phyloP scores from a whole-genome alignment of 306 rosid species.

The Fragaria iinumae region DNA sequence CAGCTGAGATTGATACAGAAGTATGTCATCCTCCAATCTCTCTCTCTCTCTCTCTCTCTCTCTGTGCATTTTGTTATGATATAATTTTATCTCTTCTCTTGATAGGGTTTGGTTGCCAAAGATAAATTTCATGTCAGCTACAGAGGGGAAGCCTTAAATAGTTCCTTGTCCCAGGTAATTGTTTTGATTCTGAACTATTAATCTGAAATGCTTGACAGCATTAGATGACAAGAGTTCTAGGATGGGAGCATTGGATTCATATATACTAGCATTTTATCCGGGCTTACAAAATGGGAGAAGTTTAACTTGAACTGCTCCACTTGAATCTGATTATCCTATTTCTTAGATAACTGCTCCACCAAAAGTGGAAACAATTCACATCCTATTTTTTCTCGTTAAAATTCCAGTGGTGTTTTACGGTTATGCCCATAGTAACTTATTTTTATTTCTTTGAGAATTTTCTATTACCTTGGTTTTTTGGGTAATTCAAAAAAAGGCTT shows the following conservation, averaged over 20 bases:
- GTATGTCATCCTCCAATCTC: constrained; percentile 34
- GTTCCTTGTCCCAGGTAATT: constrained; percentile 82
- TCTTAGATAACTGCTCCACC: too few species aligned
- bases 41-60: not conserved
- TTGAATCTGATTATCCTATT: too few species aligned
- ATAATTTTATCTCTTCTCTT: constrained; percentile 24
- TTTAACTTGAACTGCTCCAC: too few species aligned
- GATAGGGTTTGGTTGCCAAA: constrained; percentile 89
- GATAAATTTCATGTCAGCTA: constrained; percentile 93
- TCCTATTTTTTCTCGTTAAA: too few species aligned
- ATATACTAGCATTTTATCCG: too few species aligned
- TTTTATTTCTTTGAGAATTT: too few species aligned
- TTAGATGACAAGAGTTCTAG: not conserved
- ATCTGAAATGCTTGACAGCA: not conserved
- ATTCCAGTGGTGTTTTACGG: too few species aligned
- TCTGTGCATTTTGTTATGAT: constrained; percentile 15
- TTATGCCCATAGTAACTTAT: too few species aligned
- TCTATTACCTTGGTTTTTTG: too few species aligned
- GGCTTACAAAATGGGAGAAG: too few species aligned
- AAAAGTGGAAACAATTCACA: too few species aligned
- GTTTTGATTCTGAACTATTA: not conserved
- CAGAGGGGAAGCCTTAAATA: constrained; percentile 75
- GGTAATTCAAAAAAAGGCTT: too few species aligned
- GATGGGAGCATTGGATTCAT: not conserved
- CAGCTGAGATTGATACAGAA: constrained; percentile 91